Evolutionary conservation across 2,329 filamentous ascomycete genomes (phyloP).

Genomic region (Taxawa tesnikishii): DNA sequence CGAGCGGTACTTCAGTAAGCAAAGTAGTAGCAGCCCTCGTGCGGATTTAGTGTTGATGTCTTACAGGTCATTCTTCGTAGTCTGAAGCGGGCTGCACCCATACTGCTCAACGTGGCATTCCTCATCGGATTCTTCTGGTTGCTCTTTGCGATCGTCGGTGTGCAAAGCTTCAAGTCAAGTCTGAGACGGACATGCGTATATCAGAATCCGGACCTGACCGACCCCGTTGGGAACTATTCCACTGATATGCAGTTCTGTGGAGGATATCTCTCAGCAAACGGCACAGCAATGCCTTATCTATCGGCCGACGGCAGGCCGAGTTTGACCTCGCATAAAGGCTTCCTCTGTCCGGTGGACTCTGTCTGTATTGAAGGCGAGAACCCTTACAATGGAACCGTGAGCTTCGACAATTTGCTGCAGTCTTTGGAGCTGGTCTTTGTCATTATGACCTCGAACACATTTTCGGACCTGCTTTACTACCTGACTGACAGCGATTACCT

Average conservation of each 20-base stretch:
- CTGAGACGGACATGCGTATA: conserved; percentile 36
- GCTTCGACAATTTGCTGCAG: conserved; percentile 88
- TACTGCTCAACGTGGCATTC: conserved; percentile 86
- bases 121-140: conserved; percentile 96
- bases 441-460: conserved; percentile 97
- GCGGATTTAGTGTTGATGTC: no score
- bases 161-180: conserved; percentile 71
- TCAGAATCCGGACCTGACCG: conserved; percentile 38
- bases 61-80: conserved; percentile 91
- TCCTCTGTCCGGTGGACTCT: conserved; percentile 73
- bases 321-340: conserved; percentile 54
- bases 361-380: conserved; percentile 68
- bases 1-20: conserved; percentile 86
- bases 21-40: no score
- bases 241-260: conserved; percentile 65
- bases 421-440: conserved; percentile 93
- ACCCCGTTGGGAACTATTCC: conserved; percentile 38
- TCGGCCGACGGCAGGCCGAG: background rate
- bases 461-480: conserved; percentile 87
- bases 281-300: conserved; percentile 36
- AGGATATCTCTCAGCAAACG: conserved; percentile 55
- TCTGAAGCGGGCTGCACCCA: conserved; percentile 85
- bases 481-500: conserved; percentile 87
- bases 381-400: conserved; percentile 75
- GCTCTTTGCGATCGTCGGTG: conserved; percentile 88